Base-by-base conservation (phyloP, 345 rosid species). In the Streptanthus diversifolius region DNA sequence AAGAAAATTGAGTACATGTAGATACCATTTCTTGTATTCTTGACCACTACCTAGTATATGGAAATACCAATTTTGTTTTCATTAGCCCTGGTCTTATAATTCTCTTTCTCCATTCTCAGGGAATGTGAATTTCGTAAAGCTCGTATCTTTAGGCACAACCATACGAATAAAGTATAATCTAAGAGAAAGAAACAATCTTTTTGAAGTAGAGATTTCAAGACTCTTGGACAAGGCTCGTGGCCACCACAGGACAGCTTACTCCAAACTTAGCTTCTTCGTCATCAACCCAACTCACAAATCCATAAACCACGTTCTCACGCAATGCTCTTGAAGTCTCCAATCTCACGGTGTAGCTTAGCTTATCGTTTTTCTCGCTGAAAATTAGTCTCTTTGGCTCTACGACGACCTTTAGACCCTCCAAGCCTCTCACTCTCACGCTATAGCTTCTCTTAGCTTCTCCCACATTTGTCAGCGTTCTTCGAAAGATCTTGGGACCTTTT, bases 281-380 rank as follows among this genome's bases (percentile, higher is more conserved):
- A 75, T 83, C 83, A 51, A 77, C 77, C 96, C 93, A 90, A 47
- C 77, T 80, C 77, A 86, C 45, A 14, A 68, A 62, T 11, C 93
- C 93, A 71, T 83, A 70, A 36, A 82, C 37, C 58, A 78, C 82
- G 2, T 30, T 77, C 7, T 82, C 81, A 63, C 68, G 63, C 82
- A 85, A 59, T 33, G 35, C 45, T 36, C 51, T 69, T 1, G 85
- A 85, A 22, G 83, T 90, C 78, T 82, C 88, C 52, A 88, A 21
- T 29, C 57, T 79, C 3, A 90, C 78, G 68, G 63, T 83, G 60
- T 80, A 90, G 68, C 87, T 83, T 49, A 74, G 77, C 72, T 70
- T 79, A 75, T 87, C 85, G 66, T 81, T 22, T 79, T 75, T 81
- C 12, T 52, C 35, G 40, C 55, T 87, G 61, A 87, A 88, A 35